Evolutionary conservation across 352 stramenopile genomes (phyloP).

Genomic region (Phytophthora pini): DNA sequence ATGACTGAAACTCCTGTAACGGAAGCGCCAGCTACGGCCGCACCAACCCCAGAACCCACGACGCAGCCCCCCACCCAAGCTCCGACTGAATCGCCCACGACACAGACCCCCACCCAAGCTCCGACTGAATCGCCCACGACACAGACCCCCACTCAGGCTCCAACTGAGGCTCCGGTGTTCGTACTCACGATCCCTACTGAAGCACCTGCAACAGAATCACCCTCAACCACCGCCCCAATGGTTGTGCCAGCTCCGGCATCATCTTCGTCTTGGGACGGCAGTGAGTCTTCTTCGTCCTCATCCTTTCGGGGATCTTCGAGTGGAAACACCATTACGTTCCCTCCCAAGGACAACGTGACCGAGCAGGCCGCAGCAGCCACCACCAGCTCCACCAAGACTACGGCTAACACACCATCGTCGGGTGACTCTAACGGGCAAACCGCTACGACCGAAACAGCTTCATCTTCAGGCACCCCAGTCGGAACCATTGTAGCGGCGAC

Average conservation of each 20-base stretch:
- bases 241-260: constrained; percentile 2
- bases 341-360: constrained; percentile 13
- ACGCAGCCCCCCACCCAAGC: constrained; percentile 23
- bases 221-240: background rate
- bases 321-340: constrained; percentile 24
- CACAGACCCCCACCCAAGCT: constrained; percentile 11
- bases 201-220: constrained; percentile 4
- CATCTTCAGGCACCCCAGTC: background rate
- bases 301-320: constrained; percentile 13
- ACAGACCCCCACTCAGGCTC: constrained; percentile 5
- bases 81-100: constrained; percentile 16
- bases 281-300: constrained; percentile 11
- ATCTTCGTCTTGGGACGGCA: constrained; percentile 13
- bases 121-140: constrained; percentile 17
- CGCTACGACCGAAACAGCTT: constrained; percentile 19
- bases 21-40: background rate
- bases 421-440: constrained; percentile 10
- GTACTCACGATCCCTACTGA: constrained; percentile 11
- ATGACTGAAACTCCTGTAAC: background rate
- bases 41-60: background rate
- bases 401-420: constrained; percentile 7
- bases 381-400: constrained; percentile 18
- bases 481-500: constrained; percentile 19
- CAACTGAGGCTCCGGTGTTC: background rate
- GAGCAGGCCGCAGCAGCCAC: constrained; percentile 4